Base-by-base conservation (phyloP, 2,329 filamentous ascomycete species). In the Colletotrichum sp. region DNA sequence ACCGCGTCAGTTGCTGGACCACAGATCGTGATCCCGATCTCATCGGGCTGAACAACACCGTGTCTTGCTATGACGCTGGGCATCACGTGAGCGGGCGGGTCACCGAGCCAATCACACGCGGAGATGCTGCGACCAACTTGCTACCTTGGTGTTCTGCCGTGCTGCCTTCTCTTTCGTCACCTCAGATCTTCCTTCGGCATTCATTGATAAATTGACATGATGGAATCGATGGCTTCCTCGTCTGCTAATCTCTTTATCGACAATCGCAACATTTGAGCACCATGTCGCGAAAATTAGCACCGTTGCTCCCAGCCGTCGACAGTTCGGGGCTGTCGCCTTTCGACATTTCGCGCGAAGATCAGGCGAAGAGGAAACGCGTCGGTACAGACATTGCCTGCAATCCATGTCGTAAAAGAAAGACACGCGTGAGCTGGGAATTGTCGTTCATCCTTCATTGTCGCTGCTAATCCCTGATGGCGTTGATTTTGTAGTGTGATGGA, bases 371-470 rank as follows among this genome's bases (percentile, higher is more conserved):
- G 49, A 80, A 79, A 30, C 79, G 80, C 10, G 77, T 81, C 9
- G 78, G 78, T 39, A 80, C 80, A n/a, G 68, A 78, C 2, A 63
- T 81, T 24, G 80, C 80, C 21, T 81, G 80, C 69, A 80, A 81
- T 64, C 44, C 68, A 10, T 81, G 80, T 44, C 72, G 80, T 15
- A 73, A 78, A 15, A 78, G 75, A 18, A 81, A 81, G 63, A 78
- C 78, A 32, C 76, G 80, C 21, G 80, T 81, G 69, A 30, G 80
- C 70, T 30, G 6, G 16, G 64, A 10, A 16, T 65, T 4, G 12
- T 8, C 30, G 9, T 60, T 7, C 26, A 21, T 28, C 24, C 63
- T 21, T 36, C 39, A 16, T 16, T 4, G 44, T 55, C 24, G 21
- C 49, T 62, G 69, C 52, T 63, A 28, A 32, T n/a, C 4, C 49